phyloP scores from a whole-genome alignment of 148 eudicot genomes.

The Silene latifolia region DNA sequence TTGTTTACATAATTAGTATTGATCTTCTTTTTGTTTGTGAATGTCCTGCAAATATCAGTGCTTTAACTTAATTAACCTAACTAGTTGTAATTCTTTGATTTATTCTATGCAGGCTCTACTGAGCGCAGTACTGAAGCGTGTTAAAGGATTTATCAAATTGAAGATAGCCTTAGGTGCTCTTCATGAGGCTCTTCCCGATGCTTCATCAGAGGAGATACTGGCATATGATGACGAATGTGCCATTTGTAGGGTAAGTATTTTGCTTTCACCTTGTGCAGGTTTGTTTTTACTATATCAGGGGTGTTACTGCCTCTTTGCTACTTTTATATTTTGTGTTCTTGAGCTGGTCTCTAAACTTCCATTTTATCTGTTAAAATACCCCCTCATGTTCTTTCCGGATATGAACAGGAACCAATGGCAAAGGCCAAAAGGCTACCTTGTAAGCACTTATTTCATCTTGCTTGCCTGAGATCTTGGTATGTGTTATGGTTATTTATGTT shows the following conservation, averaged over 20 bases:
- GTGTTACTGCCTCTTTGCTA: too few species aligned
- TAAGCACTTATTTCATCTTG: slow-evolving; percentile 92
- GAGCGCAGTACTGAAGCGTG: slow-evolving; percentile 78
- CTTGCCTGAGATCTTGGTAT: slow-evolving; percentile 96
- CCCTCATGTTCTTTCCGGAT: slow-evolving; percentile 11
- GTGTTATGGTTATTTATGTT: slow-evolving; percentile 5
- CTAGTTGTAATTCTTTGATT: slow-evolving; percentile 4
- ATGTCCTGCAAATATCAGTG: background rate
- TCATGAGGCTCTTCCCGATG: slow-evolving; percentile 97
- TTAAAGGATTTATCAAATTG: slow-evolving; percentile 72
- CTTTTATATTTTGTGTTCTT: too few species aligned
- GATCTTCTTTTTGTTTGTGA: too few species aligned
- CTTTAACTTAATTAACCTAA: background rate
- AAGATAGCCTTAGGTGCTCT: slow-evolving; percentile 80
- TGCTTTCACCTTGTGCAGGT: background rate
- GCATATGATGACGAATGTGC: slow-evolving; percentile 96
- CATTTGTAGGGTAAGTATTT: slow-evolving; percentile 77
- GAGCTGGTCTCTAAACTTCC: background rate
- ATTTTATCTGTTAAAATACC: slow-evolving; percentile 3
- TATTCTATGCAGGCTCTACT: slow-evolving; percentile 60
- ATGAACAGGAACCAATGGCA: slow-evolving; percentile 95
- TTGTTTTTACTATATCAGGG: background rate
- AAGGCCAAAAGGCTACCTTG: slow-evolving; percentile 95
- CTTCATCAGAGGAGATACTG: slow-evolving; percentile 76
- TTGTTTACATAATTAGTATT: too few species aligned